Evolutionary conservation across 225 moss, liverwort and hornwort species (phyloP).

Genomic region (Antitrichia curtipendula): DNA sequence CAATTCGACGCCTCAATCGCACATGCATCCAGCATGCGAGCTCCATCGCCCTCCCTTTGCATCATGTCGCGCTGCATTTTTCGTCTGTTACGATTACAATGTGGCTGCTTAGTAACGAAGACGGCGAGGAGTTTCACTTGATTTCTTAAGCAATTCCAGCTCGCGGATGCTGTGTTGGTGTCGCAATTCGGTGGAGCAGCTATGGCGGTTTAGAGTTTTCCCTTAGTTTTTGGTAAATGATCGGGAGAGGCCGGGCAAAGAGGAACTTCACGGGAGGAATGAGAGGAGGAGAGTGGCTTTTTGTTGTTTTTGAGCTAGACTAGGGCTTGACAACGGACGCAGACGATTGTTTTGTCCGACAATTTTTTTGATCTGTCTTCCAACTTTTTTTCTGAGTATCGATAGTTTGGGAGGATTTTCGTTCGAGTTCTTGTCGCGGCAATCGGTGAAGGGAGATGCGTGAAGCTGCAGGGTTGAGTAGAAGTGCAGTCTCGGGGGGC

Average conservation of each 20-base stretch:
- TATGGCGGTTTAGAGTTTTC: not conserved
- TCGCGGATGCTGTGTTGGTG: not conserved
- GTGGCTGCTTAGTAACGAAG: not conserved
- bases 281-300: not conserved
- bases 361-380: too few species aligned
- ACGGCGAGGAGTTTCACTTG: not conserved
- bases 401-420: not conserved
- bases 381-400: not conserved
- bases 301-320: not conserved
- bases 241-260: not conserved
- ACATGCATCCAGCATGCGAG: not conserved
- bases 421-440: not conserved
- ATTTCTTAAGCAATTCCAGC: not conserved
- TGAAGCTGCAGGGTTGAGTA: conserved; percentile 2
- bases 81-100: not conserved
- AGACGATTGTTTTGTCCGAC: not conserved
- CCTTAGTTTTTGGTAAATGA: not conserved
- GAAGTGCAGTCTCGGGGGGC: not conserved
- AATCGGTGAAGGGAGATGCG: conserved; percentile 23
- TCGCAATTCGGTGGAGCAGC: not conserved
- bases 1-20: not conserved
- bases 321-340: not conserved
- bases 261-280: not conserved
- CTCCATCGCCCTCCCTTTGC: not conserved
- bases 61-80: not conserved